phyloP scores from a whole-genome alignment of 257 asterid genomes.

The Mitragyna speciosa region DNA sequence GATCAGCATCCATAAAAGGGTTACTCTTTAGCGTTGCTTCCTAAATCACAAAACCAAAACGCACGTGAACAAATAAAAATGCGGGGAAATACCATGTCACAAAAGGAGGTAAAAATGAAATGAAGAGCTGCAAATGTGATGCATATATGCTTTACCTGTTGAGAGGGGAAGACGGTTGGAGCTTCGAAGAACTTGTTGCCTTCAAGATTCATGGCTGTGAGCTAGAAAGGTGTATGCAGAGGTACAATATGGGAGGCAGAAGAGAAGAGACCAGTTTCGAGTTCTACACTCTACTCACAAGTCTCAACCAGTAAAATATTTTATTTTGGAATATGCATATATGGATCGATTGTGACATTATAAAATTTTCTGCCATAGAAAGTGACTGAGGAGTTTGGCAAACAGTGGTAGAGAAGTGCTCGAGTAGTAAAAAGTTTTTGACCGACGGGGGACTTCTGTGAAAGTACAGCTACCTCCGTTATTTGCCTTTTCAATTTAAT shows the following conservation, averaged over 20 bases:
- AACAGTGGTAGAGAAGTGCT: slow-evolving; percentile 11
- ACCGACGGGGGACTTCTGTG: slow-evolving; percentile 22
- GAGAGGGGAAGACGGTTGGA: slow-evolving; percentile 52
- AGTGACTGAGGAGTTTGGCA: slow-evolving; percentile 26
- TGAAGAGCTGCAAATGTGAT: not conserved
- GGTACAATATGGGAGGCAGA: not conserved
- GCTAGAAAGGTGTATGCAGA: not conserved
- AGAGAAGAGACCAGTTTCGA: not conserved
- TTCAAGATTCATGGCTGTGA: slow-evolving; percentile 57
- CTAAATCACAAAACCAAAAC: slow-evolving; percentile 33
- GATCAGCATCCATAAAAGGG: slow-evolving; percentile 65
- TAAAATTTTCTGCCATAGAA: slow-evolving; percentile 16
- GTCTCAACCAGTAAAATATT: not conserved
- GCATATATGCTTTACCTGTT: slow-evolving; percentile 35
- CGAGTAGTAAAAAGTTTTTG: slow-evolving; percentile 27
- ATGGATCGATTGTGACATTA: slow-evolving; percentile 26
- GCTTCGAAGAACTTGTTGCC: slow-evolving; percentile 47
- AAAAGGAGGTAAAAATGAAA: not conserved
- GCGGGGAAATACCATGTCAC: too few relatives aligned
- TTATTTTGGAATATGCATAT: slow-evolving; percentile 8
- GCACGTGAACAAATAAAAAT: not conserved
- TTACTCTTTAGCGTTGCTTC: slow-evolving; percentile 50
- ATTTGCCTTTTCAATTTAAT: not conserved
- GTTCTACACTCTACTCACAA: not conserved
- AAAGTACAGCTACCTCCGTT: slow-evolving; percentile 3